Conservation (phyloP, 495 filamentous ascomycete species). For the Rhypophila decipiens region DNA sequence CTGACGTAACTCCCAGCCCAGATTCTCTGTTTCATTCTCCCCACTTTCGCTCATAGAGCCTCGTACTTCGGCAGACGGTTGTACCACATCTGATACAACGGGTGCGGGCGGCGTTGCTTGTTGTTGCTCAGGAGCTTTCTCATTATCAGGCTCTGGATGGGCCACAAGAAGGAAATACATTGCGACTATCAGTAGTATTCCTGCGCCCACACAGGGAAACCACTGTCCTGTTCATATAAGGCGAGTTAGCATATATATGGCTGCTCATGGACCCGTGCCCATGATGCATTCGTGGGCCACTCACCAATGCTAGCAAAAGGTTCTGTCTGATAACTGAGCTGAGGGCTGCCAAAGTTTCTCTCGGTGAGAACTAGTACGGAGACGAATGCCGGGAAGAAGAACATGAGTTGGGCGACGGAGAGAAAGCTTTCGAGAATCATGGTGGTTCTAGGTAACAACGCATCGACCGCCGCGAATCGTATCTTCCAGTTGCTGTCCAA, state of each 20-base stretch:
- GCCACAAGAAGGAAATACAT: not conserved
- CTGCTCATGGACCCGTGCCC: not conserved
- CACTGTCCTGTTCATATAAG: not conserved
- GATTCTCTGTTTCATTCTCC: too few relatives aligned
- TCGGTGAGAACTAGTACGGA: constrained; percentile 52
- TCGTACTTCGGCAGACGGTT: too few relatives aligned
- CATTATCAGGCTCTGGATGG: not conserved
- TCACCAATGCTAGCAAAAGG: constrained; percentile 48
- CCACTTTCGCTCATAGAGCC: too few relatives aligned
- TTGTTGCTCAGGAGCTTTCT: too few relatives aligned
- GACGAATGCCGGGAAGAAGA: constrained; percentile 45
- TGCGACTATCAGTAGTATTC: not conserved
- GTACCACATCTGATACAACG: too few relatives aligned
- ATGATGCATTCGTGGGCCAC: constrained; percentile 8
- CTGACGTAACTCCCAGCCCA: too few relatives aligned
- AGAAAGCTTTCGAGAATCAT: constrained; percentile 44
- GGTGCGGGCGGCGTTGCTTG: too few relatives aligned
- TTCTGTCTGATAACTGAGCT: constrained; percentile 49
- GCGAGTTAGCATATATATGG: not conserved
- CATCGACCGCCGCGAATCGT: constrained; percentile 35
- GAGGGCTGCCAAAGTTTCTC: constrained; percentile 48
- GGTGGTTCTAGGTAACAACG: too few relatives aligned
- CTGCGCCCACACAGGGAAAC: not conserved
- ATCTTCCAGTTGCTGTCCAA: too few relatives aligned
- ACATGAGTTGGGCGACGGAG: constrained; percentile 43